Percentiles rank a stretch among this genome's conserved stretches.
Conservation (phyloP, 1,284 basidiomycete species). For the Moesziomyces sp. region DNA sequence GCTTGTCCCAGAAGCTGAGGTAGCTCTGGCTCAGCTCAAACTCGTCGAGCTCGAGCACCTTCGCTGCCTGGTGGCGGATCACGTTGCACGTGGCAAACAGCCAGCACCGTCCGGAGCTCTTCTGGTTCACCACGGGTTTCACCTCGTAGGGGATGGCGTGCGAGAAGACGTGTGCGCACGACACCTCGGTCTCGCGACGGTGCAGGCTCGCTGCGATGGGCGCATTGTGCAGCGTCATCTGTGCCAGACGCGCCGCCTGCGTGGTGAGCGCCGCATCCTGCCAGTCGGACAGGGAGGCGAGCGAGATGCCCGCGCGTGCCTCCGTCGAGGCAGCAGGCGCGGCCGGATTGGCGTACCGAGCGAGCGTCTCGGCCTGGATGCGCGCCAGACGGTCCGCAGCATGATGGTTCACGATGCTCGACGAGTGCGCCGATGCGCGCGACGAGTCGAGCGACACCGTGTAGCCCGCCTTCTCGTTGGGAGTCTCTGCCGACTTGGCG, state of each 20-base stretch:
- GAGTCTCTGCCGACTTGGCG: constrained; percentile 15
- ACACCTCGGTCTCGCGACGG: constrained; percentile 75
- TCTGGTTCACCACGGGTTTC: constrained; percentile 85
- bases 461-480: constrained; percentile 33
- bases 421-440: constrained; percentile 5
- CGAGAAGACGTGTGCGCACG: constrained; percentile 86
- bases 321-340: constrained; percentile 3
- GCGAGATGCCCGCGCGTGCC: constrained; percentile 26
- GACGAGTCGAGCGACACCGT: constrained; percentile 18
- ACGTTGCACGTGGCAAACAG: constrained; percentile 73
- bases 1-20: constrained; percentile 71
- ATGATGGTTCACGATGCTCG: constrained; percentile 38
- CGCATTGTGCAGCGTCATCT: constrained; percentile 81
- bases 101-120: constrained; percentile 69
- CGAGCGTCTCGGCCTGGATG: constrained; percentile 49
- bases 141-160: constrained; percentile 79
- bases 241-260: constrained; percentile 79
- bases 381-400: constrained; percentile 50
- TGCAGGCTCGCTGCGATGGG: constrained; percentile 77
- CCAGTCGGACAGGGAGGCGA: constrained; percentile 41
- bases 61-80: constrained; percentile 83
- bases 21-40: constrained; percentile 87
- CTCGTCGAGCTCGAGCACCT: constrained; percentile 83
- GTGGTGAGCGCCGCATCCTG: constrained; percentile 35
- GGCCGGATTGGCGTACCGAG: constrained; percentile 4